These are phyloP conservation scores for Ophiostoma montium DNA, from an alignment of 2,329 filamentous ascomycete species.

Conservation along the genomic window DNA sequence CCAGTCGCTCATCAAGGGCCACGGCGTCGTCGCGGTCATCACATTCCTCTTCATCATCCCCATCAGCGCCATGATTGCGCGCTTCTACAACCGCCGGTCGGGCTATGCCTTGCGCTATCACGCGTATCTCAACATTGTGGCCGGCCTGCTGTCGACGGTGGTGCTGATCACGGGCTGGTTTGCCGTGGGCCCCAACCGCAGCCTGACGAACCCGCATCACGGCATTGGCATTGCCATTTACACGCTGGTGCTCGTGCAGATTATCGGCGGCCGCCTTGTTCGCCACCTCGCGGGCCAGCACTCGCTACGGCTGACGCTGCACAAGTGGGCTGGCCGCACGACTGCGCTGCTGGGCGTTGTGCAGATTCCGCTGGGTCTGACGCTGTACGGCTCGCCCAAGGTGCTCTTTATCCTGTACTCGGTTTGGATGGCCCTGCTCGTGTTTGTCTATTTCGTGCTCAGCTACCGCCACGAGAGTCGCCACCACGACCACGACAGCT, in stretches of 20 bases:
- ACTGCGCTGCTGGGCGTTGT: constrained; percentile 70
- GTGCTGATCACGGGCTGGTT: constrained; percentile 65
- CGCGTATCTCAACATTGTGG: constrained; percentile 59
- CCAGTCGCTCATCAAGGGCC: constrained; percentile 53
- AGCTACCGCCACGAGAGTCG: constrained; percentile 51
- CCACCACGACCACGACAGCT: constrained; percentile 31
- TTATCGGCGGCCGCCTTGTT: constrained; percentile 53
- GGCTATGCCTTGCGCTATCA: constrained; percentile 53
- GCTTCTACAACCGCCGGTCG: constrained; percentile 52
- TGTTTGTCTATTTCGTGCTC: constrained; percentile 67
- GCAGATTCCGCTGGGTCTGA: constrained; percentile 79
- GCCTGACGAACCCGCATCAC: constrained; percentile 69
- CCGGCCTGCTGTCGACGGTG: constrained; percentile 52
- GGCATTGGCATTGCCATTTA: constrained; percentile 73
- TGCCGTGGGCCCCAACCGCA: constrained; percentile 59
- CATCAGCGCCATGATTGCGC: constrained; percentile 55
- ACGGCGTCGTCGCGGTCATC: constrained; percentile 57
- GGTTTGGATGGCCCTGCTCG: constrained; percentile 57
- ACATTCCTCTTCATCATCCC: constrained; percentile 65
- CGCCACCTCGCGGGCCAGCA: constrained; percentile 34
- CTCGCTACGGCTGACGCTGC: constrained; percentile 48
- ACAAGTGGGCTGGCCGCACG: constrained; percentile 74
- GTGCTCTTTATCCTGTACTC: constrained; percentile 76
- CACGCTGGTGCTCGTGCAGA: constrained; percentile 55
- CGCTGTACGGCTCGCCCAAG: constrained; percentile 81